Evolutionary conservation across 2,329 filamentous ascomycete species (phyloP).

Genomic region (Alternaria sp.): DNA sequence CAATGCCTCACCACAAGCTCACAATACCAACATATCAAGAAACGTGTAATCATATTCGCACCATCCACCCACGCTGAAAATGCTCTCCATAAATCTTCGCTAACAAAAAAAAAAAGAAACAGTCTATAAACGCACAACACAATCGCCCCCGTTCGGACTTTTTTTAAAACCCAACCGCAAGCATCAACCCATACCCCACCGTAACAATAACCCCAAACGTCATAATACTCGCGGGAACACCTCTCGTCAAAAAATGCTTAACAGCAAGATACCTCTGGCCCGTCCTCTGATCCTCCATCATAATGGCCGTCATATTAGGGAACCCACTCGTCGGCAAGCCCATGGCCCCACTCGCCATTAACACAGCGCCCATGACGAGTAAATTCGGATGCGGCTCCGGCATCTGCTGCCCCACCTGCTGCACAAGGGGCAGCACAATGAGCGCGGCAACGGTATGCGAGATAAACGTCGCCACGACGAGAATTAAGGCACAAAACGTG

Average conservation of each 20-base stretch:
- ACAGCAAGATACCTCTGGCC: conserved; percentile 92
- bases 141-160: not conserved
- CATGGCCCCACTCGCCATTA: conserved; percentile 99
- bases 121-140: not conserved
- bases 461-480: conserved; percentile 97
- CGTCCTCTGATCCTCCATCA: conserved; percentile 95
- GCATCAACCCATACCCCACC: conserved; percentile 90
- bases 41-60: no score
- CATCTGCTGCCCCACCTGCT: conserved; percentile 85
- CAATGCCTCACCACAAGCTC: not conserved
- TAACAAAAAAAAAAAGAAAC: no score
- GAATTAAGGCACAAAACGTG: conserved; percentile 82
- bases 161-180: conserved; percentile 69
- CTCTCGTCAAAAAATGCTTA: conserved; percentile 93
- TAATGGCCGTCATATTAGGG: conserved; percentile 99
- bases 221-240: conserved; percentile 84
- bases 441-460: conserved; percentile 95
- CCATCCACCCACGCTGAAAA: not conserved
- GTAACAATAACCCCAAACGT: conserved; percentile 84
- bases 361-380: conserved; percentile 89
- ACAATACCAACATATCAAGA: no score
- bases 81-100: not conserved
- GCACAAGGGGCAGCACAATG: conserved; percentile 91
- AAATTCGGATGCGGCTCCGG: conserved; percentile 89
- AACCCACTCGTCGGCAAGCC: conserved; percentile 94